A percentile compares a stretch with the other conserved stretches of the same genome.
phyloP scores from a whole-genome alignment of 164 flowering plant species.

The Santalum album region DNA sequence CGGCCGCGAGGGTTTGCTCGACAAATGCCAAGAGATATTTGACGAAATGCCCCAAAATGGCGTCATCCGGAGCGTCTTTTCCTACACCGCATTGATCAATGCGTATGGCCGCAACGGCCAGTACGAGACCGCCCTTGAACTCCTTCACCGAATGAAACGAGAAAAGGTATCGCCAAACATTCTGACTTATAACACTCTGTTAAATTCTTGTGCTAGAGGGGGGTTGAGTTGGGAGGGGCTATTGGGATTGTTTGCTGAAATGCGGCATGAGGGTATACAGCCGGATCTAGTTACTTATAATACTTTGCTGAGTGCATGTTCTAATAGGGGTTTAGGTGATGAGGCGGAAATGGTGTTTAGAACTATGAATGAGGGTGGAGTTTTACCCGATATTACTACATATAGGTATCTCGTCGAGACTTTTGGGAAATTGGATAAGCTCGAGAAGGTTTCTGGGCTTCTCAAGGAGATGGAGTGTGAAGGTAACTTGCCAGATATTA shows the following conservation, averaged over 20 bases:
- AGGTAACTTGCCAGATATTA: constrained; percentile 67
- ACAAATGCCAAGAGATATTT: constrained; percentile 67
- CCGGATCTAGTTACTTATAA: constrained; percentile 90
- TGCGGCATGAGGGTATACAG: constrained; percentile 86
- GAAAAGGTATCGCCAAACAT: constrained; percentile 62
- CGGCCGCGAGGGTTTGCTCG: constrained; percentile 80
- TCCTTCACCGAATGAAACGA: constrained; percentile 66
- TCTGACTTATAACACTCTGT: constrained; percentile 80
- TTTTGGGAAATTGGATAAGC: constrained; percentile 54
- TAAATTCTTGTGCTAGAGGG: constrained; percentile 80
- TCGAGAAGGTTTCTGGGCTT: constrained; percentile 68
- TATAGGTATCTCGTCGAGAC: constrained; percentile 76
- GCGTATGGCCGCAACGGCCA: constrained; percentile 84
- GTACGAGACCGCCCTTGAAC: constrained; percentile 48
- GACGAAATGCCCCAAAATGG: constrained; percentile 78
- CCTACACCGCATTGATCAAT: constrained; percentile 76
- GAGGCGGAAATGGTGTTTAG: constrained; percentile 95
- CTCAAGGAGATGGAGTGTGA: constrained; percentile 68
- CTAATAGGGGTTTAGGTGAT: constrained; percentile 58
- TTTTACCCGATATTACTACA: constrained; percentile 74
- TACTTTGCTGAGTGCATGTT: constrained; percentile 76
- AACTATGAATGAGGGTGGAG: constrained; percentile 88
- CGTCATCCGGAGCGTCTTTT: constrained; percentile 53
- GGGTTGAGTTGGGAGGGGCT: constrained; percentile 94
- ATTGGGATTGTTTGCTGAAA: constrained; percentile 86